Evolutionary conservation across 805 yeast genomes (phyloP), one percentile per base, ranked within the genome.

Genomic region (Priceomyces melissophilus): DNA sequence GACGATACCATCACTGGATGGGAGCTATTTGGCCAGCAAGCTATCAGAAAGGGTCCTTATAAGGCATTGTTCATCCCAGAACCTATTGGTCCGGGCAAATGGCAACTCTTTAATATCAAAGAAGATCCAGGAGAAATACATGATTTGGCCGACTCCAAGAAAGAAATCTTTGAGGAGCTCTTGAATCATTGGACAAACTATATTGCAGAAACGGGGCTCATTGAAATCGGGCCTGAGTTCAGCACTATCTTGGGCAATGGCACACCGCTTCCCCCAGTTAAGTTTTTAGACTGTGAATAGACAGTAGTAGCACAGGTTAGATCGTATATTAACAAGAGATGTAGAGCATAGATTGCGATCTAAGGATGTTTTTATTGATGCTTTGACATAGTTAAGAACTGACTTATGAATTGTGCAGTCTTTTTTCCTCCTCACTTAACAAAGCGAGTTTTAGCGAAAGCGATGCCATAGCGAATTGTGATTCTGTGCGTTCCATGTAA

Each of bases 21-120:
- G 82, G 82, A 78, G 49, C 56, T 77, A 11, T 76, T 78, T 49
- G 79, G 77, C 1, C 81, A 77, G 46, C 77, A 73, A 39, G 82
- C 82, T 0, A 63, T 77, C 33, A 63, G 82, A 48, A 65, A 70
- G 46, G 81, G 81, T 4, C 37, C 53, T 3, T 75, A 58, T 48
- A 78, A 78, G 48, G 77, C 77, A 1, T 45, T 73, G 9, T 76
- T 53, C 47, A 65, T 77, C 41, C 79, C 79, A 4, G 60, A 61
- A 29, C 79, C 82, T 6, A 54, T 63, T 40, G 81, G 79, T 0
- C 57, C 75, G 5, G 73, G 65, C 11, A 53, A 67, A 49, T 73
- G 82, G 82, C 73, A 75, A 53, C 58, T 76, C 17, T 73, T 70
- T 48, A 52, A 72, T 46, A 49, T 75, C 16, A 47, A 52, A 23